These are phyloP conservation scores for Cyathus pygmaeus DNA, from an alignment of 1,284 basidiomycete species.

Conservation along the genomic window DNA sequence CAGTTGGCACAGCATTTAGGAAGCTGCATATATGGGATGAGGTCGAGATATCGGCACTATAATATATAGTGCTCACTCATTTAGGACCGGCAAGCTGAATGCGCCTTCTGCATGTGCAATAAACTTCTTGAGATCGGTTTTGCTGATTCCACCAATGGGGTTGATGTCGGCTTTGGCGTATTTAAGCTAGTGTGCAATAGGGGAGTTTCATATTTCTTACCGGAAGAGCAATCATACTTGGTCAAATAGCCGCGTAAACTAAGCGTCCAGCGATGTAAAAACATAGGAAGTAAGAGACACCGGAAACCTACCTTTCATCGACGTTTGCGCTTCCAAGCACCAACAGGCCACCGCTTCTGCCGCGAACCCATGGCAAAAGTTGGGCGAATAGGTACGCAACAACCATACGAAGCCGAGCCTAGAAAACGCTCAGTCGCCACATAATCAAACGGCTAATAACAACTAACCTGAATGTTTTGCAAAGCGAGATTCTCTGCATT, in stretches of 20 bases:
- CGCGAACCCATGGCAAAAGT: constrained; percentile 92
- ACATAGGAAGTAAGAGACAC: background rate
- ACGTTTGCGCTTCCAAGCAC: constrained; percentile 98
- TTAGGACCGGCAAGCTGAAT: constrained; percentile 88
- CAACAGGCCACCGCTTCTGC: constrained; percentile 85
- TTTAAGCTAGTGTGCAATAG: background rate
- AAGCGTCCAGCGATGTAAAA: background rate
- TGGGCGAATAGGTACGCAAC: constrained; percentile 98
- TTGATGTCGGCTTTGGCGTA: constrained; percentile 87
- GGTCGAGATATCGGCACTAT: too few species aligned
- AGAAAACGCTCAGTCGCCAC: constrained; percentile 5
- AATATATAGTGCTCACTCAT: constrained; percentile 68
- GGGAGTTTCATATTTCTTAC: constrained; percentile 46
- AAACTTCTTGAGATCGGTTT: constrained; percentile 96
- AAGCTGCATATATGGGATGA: constrained; percentile 67
- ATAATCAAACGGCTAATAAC: background rate
- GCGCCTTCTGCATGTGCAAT: constrained; percentile 85
- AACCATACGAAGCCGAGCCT: constrained; percentile 95
- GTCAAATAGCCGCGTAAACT: constrained; percentile 96
- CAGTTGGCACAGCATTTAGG: constrained; percentile 91
- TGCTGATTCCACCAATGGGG: constrained; percentile 97
- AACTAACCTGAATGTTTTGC: constrained; percentile 91
- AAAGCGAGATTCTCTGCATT: constrained; percentile 93
- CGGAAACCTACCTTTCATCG: constrained; percentile 82
- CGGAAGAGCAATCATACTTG: constrained; percentile 95